phyloP scores from a whole-genome alignment of 2,329 filamentous ascomycete species.

The Penicillium brevicompactum region DNA sequence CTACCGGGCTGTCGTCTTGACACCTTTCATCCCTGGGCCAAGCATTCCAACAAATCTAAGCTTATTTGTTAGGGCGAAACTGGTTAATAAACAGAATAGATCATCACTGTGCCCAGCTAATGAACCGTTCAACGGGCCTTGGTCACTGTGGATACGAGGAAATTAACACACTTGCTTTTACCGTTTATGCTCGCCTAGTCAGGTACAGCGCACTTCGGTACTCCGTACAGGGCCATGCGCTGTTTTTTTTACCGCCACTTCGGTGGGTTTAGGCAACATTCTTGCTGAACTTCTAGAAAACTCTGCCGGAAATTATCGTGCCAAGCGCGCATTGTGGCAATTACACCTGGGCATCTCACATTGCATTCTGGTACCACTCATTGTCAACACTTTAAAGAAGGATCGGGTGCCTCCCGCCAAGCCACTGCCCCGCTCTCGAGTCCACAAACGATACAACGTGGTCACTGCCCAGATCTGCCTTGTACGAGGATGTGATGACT shows the following conservation, averaged over 20 bases:
- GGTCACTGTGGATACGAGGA: constrained; percentile 2
- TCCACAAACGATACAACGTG: background rate
- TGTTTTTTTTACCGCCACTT: constrained; percentile 1
- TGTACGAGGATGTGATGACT: too few relatives aligned
- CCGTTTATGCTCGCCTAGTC: background rate
- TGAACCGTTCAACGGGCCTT: background rate
- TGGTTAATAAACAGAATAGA: constrained; percentile 4
- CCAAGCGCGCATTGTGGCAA: constrained; percentile 1
- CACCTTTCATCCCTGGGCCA: background rate
- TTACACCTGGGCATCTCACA: background rate
- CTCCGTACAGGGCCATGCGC: background rate
- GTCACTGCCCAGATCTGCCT: too few relatives aligned
- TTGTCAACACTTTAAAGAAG: background rate
- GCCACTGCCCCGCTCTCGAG: constrained; percentile 1
- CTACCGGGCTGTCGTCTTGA: background rate
- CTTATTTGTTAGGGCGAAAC: background rate
- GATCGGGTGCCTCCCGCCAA: constrained; percentile 1
- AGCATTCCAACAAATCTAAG: constrained; percentile 1
- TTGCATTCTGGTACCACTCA: background rate
- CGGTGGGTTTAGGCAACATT: background rate
- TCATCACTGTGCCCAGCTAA: background rate
- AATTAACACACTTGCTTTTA: background rate
- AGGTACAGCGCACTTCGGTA: background rate
- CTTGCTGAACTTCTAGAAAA: background rate
- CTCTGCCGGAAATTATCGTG: constrained; percentile 2